phyloP scores from a whole-genome alignment of 352 stramenopile species.

The Globisporangium megalacanthum region DNA sequence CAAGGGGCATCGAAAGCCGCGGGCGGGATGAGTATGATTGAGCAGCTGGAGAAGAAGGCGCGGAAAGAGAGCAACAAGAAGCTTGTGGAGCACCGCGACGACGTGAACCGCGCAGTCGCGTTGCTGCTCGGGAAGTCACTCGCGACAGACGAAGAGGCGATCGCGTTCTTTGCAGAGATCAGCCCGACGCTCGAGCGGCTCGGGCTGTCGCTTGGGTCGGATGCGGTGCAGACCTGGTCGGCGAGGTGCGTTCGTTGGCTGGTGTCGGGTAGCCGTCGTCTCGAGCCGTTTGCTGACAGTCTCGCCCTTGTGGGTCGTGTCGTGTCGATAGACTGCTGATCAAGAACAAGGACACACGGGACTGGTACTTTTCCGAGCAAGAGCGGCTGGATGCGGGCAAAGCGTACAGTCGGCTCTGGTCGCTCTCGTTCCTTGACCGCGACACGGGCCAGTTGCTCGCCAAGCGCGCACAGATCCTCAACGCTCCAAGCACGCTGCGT shows the following conservation, averaged over 20 bases:
- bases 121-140: conserved; percentile 46
- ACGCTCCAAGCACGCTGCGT: conserved; percentile 60
- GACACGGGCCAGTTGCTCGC: conserved; percentile 68
- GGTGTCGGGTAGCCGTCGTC: background rate
- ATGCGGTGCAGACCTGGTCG: conserved; percentile 79
- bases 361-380: conserved; percentile 82
- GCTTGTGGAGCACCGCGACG: conserved; percentile 63
- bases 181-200: conserved; percentile 53
- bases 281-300: background rate
- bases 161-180: conserved; percentile 57
- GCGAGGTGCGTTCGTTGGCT: conserved; percentile 28
- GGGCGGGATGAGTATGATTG: conserved; percentile 84
- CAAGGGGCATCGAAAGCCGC: conserved; percentile 41
- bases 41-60: conserved; percentile 84
- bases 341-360: conserved; percentile 84
- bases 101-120: conserved; percentile 56
- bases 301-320: background rate
- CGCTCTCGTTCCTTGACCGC: conserved; percentile 72
- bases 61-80: conserved; percentile 86
- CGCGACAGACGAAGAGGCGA: conserved; percentile 58
- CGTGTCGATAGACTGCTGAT: conserved; percentile 45
- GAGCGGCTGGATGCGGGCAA: conserved; percentile 73
- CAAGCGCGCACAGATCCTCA: conserved; percentile 67
- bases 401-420: conserved; percentile 74
- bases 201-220: conserved; percentile 57